Evolutionary conservation across 2,329 filamentous ascomycete species (phyloP), one percentile per base, ranked within the genome.

Genomic region (Fusarium cyanostomum): DNA sequence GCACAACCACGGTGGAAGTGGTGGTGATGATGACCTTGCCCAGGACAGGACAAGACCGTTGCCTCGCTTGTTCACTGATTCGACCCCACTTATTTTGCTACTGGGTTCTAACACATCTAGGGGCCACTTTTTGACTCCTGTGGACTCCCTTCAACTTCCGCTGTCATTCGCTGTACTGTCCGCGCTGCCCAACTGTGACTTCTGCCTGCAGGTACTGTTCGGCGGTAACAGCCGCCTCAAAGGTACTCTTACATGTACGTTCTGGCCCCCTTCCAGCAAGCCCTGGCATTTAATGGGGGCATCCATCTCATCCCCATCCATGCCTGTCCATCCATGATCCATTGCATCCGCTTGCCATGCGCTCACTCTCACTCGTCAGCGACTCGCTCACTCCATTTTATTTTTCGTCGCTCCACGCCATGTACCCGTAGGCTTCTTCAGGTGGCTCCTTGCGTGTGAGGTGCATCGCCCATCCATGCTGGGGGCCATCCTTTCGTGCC

Each of bases 341-440:
- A 45, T 52, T 35, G 41, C 24, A 48, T 51, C 63, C 33, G 38
- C 44, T 42, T 21, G 56, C 43, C 41, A 38, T 44, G 31, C 28
- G 30, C 45, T 50, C 37, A 58, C 62, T 65, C 45, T 50, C 37
- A 58, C 62, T 65, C 48, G 62, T 34, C 46, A 42, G 39, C 46
- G 33, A 66, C 49, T 59, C 45, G 52, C 35, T 31, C 45, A 33
- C 35, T 16, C 59, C 56, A 46, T 33, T 61, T 52, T 66, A 42
- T 45, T 56, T 58, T 27, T 46, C 42, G 33, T 51, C 41, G 57
- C 53, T 59, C 57, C 62, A 65, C 45, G 34, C 44, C 26, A 42
- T 52, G 35, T 42, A 24, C 68, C 66, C 67, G 60, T 65, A 69
- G 63, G 67, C 70, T 58, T 62, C 66, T 39, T 8, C 49, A 41